phyloP scores from a whole-genome alignment of 129 eudicot species.

The Cynara cardunculus region DNA sequence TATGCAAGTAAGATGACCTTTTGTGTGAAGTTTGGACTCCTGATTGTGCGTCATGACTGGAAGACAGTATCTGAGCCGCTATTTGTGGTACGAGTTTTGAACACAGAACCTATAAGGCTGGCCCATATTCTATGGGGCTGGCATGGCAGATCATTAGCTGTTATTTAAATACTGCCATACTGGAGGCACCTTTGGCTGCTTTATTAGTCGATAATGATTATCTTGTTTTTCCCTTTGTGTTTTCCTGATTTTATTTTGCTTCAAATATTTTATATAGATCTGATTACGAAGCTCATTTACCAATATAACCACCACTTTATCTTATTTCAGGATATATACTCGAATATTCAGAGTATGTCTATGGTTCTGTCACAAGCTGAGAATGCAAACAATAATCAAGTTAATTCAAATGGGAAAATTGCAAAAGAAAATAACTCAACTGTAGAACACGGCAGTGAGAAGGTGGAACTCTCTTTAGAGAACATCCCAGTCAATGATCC shows the following conservation, averaged over 20 bases:
- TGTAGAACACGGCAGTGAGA: constrained; percentile 31
- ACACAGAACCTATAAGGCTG: too few relatives aligned
- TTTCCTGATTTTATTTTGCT: background rate
- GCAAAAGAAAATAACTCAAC: constrained; percentile 34
- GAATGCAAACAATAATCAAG: constrained; percentile 32
- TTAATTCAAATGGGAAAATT: constrained; percentile 25
- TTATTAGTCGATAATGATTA: background rate
- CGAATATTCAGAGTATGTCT: constrained; percentile 40
- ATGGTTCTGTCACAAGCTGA: constrained; percentile 35
- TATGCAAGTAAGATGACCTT: too few relatives aligned
- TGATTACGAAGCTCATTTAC: background rate
- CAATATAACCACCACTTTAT: background rate
- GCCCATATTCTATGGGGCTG: too few relatives aligned
- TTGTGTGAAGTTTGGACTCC: too few relatives aligned
- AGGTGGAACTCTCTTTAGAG: constrained; percentile 33
- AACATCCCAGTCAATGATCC: constrained; percentile 35
- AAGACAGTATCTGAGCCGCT: too few relatives aligned
- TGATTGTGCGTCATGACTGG: too few relatives aligned
- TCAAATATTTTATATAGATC: background rate
- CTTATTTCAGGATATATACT: constrained; percentile 46
- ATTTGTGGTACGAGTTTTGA: too few relatives aligned
- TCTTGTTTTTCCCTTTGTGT: background rate
- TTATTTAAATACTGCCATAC: too few relatives aligned
- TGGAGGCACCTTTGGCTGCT: too few relatives aligned
- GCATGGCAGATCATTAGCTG: too few relatives aligned